Base-by-base conservation (phyloP, 345 rosid genomes). In the Stellera chamaejasme region DNA sequence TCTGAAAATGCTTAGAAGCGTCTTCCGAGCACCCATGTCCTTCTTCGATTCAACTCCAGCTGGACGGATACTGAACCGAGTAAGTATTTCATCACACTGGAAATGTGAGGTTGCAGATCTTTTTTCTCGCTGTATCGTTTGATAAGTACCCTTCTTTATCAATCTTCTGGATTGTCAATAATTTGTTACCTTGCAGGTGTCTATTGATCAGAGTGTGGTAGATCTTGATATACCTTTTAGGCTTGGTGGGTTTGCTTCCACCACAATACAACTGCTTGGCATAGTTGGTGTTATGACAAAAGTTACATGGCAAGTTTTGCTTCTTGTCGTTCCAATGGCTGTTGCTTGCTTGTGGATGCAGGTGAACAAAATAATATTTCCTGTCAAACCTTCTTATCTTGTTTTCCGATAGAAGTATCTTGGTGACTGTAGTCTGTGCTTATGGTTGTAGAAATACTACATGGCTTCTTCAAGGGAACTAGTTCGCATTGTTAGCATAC, bases 261-360 rank as follows among this genome's bases (percentile, higher is more conserved):
- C 99, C 43, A 94, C 99, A 13, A 94, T 94, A 73, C 99, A 94
- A 60, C 96, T 94, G 59, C 47, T 90, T 54, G 97, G 99, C 60
- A 94, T 94, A 55, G 95, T 94, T 50, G 90, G 88, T 16, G 99
- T 94, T 13, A 94, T 94, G 99, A 76, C 92, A 32, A 72, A 77
- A 62, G 99, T 94, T 47, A 94, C 99, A 55, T 94, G 99, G 99
- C 96, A 90, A 87, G 86, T 94, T 55, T 73, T 94, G 80, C 92
- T 94, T 54, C 95, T 94, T 46, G 96, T 94, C 48, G 76, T 90
- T 66, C 99, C 99, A 1, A 89, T 94, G 85, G 96, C 99, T 3
- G 72, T 80, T 69, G 95, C 96, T 76, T 90, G 97, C 87, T 80
- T 94, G 75, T 94, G 99, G 97, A 94, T 94, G 99, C 96, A 87